These are phyloP conservation scores for Starmerella bombi DNA, from an alignment of 805 yeast species.

Conservation along the genomic window DNA sequence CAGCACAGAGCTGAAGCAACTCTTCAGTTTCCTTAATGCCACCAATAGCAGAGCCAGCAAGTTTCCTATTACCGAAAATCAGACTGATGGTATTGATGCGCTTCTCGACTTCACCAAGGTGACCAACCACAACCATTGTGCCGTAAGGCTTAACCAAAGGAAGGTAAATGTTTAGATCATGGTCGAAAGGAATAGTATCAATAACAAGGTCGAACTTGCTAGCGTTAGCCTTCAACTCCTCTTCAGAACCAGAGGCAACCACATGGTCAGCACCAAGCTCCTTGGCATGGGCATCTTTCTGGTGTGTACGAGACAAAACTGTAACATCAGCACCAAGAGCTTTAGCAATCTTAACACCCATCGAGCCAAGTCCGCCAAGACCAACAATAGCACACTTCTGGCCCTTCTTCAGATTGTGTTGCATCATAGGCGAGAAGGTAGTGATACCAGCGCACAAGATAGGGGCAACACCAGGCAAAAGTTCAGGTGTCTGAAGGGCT, in stretches of 20 bases:
- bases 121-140: conserved; percentile 50
- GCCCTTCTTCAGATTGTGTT: conserved; percentile 37
- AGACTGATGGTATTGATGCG: conserved; percentile 34
- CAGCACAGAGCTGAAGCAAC: conserved; percentile 52
- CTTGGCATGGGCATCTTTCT: conserved; percentile 41
- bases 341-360: conserved; percentile 43
- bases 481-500: conserved; percentile 31
- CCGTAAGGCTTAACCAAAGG: conserved; percentile 45
- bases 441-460: conserved; percentile 70
- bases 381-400: conserved; percentile 47
- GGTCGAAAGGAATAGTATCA: conserved; percentile 38
- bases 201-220: conserved; percentile 39
- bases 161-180: conserved; percentile 39
- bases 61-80: conserved; percentile 32
- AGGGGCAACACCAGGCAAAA: conserved; percentile 44
- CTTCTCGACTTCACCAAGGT: conserved; percentile 32
- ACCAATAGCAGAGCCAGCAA: conserved; percentile 43
- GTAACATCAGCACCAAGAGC: conserved; percentile 52
- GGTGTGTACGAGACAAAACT: conserved; percentile 40
- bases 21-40: conserved; percentile 51
- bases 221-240: conserved; percentile 27
- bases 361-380: conserved; percentile 56
- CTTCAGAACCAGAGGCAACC: conserved; percentile 37
- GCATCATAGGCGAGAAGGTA: conserved; percentile 48
- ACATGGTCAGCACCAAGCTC: conserved; percentile 45